Evolutionary conservation across 257 asterid species (phyloP).

Genomic region (Mentha longifolia): DNA sequence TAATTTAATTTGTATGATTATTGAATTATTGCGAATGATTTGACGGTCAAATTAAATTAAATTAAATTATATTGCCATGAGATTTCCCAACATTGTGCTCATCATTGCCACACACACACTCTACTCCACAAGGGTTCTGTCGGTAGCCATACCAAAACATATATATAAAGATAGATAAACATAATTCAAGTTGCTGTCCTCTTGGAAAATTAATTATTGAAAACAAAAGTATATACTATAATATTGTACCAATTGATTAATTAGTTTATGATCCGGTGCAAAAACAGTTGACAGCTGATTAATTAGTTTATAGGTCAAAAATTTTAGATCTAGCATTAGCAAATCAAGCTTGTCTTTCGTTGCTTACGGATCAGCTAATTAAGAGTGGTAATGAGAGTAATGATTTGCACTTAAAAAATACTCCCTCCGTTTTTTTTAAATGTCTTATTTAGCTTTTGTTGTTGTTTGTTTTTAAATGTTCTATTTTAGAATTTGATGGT

Average conservation of each 20-base stretch:
- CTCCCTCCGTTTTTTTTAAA: no score
- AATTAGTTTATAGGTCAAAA: no score
- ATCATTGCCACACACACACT: not conserved
- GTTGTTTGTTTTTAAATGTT: no score
- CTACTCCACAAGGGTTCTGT: not conserved
- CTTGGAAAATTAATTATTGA: not conserved
- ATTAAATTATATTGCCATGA: no score
- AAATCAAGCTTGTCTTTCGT: not conserved
- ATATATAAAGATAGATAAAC: no score
- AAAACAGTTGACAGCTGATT: no score
- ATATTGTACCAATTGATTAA: not conserved
- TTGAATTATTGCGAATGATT: slow-evolving; percentile 6
- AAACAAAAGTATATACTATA: no score
- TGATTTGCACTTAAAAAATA: no score
- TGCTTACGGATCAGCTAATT: not conserved
- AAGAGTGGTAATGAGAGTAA: not conserved
- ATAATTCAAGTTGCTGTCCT: not conserved
- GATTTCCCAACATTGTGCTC: slow-evolving; percentile 23
- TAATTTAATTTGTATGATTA: not conserved
- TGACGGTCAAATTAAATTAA: no score
- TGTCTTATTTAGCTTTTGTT: no score
- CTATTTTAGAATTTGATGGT: no score
- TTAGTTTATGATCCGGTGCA: not conserved
- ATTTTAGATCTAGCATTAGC: no score
- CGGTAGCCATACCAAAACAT: not conserved